A percentile compares a stretch with the other conserved stretches of the same genome.
phyloP scores from a whole-genome alignment of 2,329 filamentous ascomycete species.

The Nothophaeocryptopus gaeumannii region DNA sequence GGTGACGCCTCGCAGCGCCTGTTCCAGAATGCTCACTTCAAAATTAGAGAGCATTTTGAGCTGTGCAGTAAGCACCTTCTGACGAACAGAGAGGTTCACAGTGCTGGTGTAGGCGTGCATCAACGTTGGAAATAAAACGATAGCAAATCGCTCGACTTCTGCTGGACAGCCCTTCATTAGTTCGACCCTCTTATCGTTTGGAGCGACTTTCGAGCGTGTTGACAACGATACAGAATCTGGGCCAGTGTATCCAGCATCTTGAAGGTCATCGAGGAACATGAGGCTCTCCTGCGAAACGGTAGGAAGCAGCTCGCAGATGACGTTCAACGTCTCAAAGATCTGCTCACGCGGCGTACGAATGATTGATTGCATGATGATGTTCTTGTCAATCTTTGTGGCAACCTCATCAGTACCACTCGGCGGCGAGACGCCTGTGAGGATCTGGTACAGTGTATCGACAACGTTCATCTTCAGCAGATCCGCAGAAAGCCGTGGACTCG shows the following conservation, averaged over 20 bases:
- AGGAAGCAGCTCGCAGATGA: constrained; percentile 91
- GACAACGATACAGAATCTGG: constrained; percentile 45
- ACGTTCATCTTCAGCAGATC: constrained; percentile 95
- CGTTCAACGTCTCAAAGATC: constrained; percentile 93
- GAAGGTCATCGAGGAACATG: constrained; percentile 51
- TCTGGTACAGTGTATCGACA: constrained; percentile 96
- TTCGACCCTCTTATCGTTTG: constrained; percentile 78
- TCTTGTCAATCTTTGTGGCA: constrained; percentile 85
- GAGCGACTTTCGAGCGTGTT: constrained; percentile 51
- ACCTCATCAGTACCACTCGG: constrained; percentile 74
- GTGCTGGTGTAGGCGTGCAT: constrained; percentile 98
- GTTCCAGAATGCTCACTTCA: constrained; percentile 78
- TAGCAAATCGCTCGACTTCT: constrained; percentile 85
- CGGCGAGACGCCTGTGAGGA: constrained; percentile 90
- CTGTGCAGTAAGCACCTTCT: constrained; percentile 93
- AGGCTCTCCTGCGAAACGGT: constrained; percentile 61
- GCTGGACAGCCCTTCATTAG: constrained; percentile 77
- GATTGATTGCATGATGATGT: constrained; percentile 96
- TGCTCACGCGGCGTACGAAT: constrained; percentile 95
- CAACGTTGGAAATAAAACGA: constrained; percentile 89
- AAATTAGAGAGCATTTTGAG: constrained; percentile 96
- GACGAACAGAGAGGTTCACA: constrained; percentile 88
- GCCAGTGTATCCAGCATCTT: constrained; percentile 49
- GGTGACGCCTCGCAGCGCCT: constrained; percentile 80
- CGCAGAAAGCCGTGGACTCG: constrained; percentile 80